phyloP scores from a whole-genome alignment of 495 filamentous ascomycete species.

The Hypoxylon fuscum region DNA sequence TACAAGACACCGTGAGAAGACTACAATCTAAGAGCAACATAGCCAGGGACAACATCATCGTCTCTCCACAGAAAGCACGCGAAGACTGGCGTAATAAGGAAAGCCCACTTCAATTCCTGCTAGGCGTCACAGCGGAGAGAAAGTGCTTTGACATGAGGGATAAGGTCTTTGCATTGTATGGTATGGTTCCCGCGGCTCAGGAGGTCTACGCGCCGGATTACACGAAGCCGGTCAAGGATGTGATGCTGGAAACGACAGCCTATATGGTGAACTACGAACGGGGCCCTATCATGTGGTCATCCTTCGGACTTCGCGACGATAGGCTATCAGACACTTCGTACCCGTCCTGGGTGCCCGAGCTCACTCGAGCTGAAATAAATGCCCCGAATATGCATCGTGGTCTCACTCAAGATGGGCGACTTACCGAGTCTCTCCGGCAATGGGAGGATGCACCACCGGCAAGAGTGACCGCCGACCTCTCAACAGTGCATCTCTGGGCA shows the following conservation, averaged over 20 bases:
- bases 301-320: conserved; percentile 3
- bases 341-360: conserved; percentile 15
- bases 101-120: conserved; percentile 3
- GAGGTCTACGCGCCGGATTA: conserved; percentile 6
- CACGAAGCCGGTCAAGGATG: conserved; percentile 5
- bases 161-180: conserved; percentile 9
- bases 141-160: conserved; percentile 9
- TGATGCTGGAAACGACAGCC: conserved; percentile 7
- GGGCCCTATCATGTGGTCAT: conserved; percentile 6
- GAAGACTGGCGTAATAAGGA: conserved; percentile 2
- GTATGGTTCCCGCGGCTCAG: not conserved
- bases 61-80: not conserved
- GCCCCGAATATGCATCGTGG: not conserved
- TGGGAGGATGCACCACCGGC: conserved; percentile 8
- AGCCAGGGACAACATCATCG: conserved; percentile 2
- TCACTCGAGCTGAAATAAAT: not conserved
- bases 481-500: conserved; percentile 6
- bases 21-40: conserved; percentile 2
- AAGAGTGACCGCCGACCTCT: conserved; percentile 1
- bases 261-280: conserved; percentile 7
- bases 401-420: not conserved
- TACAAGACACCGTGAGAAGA: not conserved
- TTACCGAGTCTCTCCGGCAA: not conserved
- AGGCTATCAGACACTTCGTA: conserved; percentile 4
- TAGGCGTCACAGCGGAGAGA: conserved; percentile 4